A percentile compares a stretch with the other conserved stretches of the same genome.
These are phyloP conservation scores for Daldinia bambusicola DNA, from an alignment of 495 filamentous ascomycete species.

Conservation along the genomic window DNA sequence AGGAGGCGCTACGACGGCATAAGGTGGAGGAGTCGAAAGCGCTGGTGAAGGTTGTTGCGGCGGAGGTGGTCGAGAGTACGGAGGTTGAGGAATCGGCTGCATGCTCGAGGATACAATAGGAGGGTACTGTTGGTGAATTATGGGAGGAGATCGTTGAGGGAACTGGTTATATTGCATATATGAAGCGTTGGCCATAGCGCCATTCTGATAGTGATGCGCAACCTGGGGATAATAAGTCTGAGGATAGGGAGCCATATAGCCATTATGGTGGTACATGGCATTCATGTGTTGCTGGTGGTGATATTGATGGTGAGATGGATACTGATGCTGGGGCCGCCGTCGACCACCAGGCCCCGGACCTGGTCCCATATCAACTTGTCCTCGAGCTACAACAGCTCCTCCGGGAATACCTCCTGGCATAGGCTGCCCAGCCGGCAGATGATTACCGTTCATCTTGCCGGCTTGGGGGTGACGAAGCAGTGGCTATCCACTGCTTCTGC, in stretches of 20 bases:
- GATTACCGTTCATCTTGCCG: constrained; percentile 70
- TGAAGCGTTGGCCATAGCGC: constrained; percentile 45
- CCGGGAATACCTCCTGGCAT: constrained; percentile 54
- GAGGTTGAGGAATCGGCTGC: constrained; percentile 47
- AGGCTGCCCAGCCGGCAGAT: constrained; percentile 72
- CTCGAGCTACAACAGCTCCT: constrained; percentile 34
- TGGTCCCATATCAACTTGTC: constrained; percentile 54
- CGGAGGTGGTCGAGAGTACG: constrained; percentile 53
- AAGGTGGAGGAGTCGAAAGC: constrained; percentile 54
- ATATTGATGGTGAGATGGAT: constrained; percentile 49
- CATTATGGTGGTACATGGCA: constrained; percentile 49
- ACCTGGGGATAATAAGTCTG: constrained; percentile 53
- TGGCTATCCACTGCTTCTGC: constrained; percentile 57
- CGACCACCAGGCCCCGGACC: constrained; percentile 41
- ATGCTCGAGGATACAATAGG: constrained; percentile 52
- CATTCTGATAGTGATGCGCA: constrained; percentile 57
- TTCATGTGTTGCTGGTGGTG: constrained; percentile 50
- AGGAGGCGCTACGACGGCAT: constrained; percentile 54
- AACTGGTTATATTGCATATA: constrained; percentile 57
- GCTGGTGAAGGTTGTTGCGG: constrained; percentile 50
- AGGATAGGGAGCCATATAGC: constrained; percentile 53
- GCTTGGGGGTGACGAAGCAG: constrained; percentile 61
- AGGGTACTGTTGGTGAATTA: constrained; percentile 56
- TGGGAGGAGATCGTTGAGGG: constrained; percentile 49
- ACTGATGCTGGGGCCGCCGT: constrained; percentile 47